Percentiles rank a stretch among this genome's conserved stretches.
Conservation (phyloP, 1,139 yeast genomes). For the Scheffersomyces illinoinensis region DNA sequence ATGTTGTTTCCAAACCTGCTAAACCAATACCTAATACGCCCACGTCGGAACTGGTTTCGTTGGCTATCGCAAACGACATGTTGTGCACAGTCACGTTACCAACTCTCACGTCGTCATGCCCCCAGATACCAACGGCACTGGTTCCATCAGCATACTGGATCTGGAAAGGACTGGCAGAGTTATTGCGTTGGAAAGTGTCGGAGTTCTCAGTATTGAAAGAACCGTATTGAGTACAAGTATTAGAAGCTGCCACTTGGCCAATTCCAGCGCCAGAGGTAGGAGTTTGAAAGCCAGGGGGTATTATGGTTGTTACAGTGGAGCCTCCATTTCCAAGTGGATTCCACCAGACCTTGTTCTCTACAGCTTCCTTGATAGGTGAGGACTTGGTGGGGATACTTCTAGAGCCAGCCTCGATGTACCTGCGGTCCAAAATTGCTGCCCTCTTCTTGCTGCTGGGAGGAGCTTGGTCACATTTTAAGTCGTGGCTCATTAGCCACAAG, state of each 20-base stretch:
- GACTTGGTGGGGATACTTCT: background rate
- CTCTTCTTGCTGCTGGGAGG: slow-evolving; percentile 1
- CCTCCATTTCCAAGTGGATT: background rate
- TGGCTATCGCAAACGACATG: slow-evolving; percentile 55
- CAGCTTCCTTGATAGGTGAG: background rate
- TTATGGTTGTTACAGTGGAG: slow-evolving; percentile 2
- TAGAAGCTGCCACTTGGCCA: slow-evolving; percentile 9
- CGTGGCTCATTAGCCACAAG: slow-evolving; percentile 44
- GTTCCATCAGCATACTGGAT: slow-evolving; percentile 68
- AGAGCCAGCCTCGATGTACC: background rate
- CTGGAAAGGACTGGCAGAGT: slow-evolving; percentile 31
- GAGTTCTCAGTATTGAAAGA: slow-evolving; percentile 39
- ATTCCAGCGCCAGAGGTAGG: slow-evolving; percentile 4
- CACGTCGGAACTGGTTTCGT: slow-evolving; percentile 38
- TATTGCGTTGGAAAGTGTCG: slow-evolving; percentile 31
- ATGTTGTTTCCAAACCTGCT: slow-evolving; percentile 47
- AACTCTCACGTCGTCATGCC: slow-evolving; percentile 42
- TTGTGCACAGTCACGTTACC: slow-evolving; percentile 41
- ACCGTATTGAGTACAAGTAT: slow-evolving; percentile 40
- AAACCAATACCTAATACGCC: slow-evolving; percentile 61
- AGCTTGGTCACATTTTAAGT: slow-evolving; percentile 23
- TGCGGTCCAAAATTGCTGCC: background rate
- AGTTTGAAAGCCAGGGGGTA: background rate
- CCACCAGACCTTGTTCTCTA: background rate
- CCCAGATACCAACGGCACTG: slow-evolving; percentile 62